Percentiles rank a stretch among this genome's conserved stretches.
phyloP scores from a whole-genome alignment of 495 filamentous ascomycete species.

The Lophium mytilinum region DNA sequence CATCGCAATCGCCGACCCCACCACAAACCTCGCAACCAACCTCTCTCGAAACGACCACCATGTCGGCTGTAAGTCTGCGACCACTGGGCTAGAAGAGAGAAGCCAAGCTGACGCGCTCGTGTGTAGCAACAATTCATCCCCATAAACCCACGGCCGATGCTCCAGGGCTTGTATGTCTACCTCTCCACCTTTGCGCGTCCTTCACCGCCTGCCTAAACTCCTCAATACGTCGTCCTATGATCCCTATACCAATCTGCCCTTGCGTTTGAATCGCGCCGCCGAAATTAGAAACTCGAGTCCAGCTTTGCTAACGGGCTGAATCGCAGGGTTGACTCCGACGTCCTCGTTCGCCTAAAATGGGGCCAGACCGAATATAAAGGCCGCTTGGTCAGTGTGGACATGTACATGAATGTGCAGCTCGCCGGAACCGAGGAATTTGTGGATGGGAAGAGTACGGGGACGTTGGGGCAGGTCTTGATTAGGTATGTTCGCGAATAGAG shows the following conservation, averaged over 20 bases:
- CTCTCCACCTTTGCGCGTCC: background rate
- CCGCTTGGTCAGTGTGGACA: slow-evolving; percentile 82
- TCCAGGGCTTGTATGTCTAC: slow-evolving; percentile 68
- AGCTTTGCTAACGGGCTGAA: no score
- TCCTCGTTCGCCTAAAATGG: slow-evolving; percentile 94
- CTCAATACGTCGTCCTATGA: no score
- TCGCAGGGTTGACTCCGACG: slow-evolving; percentile 72
- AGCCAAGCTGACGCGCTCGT: no score
- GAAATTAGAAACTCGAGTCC: background rate
- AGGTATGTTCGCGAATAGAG: slow-evolving; percentile 45
- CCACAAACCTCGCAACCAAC: no score
- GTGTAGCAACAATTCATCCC: slow-evolving; percentile 54
- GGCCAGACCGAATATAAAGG: slow-evolving; percentile 95
- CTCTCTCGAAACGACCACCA: no score
- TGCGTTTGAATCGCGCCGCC: no score
- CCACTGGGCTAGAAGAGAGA: no score
- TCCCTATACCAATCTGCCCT: no score
- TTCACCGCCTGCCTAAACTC: background rate
- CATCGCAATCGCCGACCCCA: no score
- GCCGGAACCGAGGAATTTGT: slow-evolving; percentile 84
- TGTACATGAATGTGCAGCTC: slow-evolving; percentile 97
- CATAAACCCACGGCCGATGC: slow-evolving; percentile 82
- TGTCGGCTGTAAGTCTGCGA: no score
- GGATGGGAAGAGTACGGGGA: slow-evolving; percentile 75
- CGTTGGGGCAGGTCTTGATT: slow-evolving; percentile 84